Base-by-base conservation (phyloP, 805 yeast species). In the Kazachstania psychrophila region DNA sequence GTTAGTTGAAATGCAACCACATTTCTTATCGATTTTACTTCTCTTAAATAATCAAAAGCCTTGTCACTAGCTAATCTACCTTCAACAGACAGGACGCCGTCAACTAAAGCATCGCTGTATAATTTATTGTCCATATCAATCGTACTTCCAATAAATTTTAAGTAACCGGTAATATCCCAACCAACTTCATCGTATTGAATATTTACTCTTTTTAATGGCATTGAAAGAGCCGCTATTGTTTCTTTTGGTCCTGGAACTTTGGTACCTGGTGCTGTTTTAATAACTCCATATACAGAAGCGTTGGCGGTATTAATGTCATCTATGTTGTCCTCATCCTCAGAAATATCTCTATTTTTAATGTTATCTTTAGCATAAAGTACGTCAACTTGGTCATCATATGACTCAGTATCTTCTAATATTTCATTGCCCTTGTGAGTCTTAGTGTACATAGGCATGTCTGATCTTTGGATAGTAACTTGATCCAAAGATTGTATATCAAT, bases 371-470 rank as follows among this genome's bases (percentile, higher is more conserved):
- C 56, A 42, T 54, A 57, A 24, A 61, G 50, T 26, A 51, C 44
- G 38, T 61, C 65, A 27, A 47, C 45, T 27, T 45, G 30, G 15
- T 17, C 17, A 3, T 38, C 27, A 24, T 26, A 14, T 25, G 54
- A 56, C 33, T 67, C 72, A 17, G 68, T 73, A 28, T 58, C 64
- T 38, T 81, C 94, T 5, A 84, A 69, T n/a, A 82, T 56, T 51
- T 82, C 88, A 43, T 87, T 95, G 18, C 96, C 95, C 56, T 81
- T 83, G 55, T 86, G 95, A 3, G 95, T 84, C 49, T 86, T 69
- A 46, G 85, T 69, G 45, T 84, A 74, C 31, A 77, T 69, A 13
- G 86, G 86, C 23, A 68, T 74, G 27, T 66, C 70, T 25, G 72
- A 74, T 17, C 60, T 69, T 29, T 77, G 77, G 34, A 87, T 61